Percentiles rank a stretch among this genome's conserved stretches.
Evolutionary conservation across 305 asterid species (phyloP).

Genomic region (Solanum hybrid): DNA sequence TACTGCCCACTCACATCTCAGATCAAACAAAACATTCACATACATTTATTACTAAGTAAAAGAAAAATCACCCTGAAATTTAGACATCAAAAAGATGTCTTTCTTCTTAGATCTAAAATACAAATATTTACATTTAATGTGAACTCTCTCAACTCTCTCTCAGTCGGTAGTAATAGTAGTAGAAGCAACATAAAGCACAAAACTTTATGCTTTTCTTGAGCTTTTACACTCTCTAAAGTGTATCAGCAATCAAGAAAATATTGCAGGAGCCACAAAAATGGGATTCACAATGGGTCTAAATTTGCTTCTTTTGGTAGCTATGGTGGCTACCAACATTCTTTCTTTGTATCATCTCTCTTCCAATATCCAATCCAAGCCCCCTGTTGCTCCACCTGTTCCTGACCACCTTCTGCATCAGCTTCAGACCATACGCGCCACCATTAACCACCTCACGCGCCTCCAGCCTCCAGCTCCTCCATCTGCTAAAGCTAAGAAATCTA

Average conservation of each 20-base stretch:
- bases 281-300: slow-evolving; percentile 89
- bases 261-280: slow-evolving; percentile 18
- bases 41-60: background rate
- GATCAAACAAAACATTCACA: background rate
- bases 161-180: background rate
- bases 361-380: slow-evolving; percentile 52
- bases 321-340: slow-evolving; percentile 97
- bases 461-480: slow-evolving; percentile 34
- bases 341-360: slow-evolving; percentile 97
- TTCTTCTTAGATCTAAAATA: background rate
- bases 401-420: slow-evolving; percentile 92
- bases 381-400: slow-evolving; percentile 56
- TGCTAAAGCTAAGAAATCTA: slow-evolving; percentile 12
- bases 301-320: slow-evolving; percentile 70
- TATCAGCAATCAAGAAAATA: slow-evolving; percentile 1
- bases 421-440: slow-evolving; percentile 92
- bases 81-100: background rate
- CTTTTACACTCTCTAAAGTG: slow-evolving; percentile 3
- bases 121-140: background rate
- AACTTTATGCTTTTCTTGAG: background rate
- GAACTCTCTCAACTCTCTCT: background rate
- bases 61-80: background rate
- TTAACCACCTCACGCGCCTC: slow-evolving; percentile 78
- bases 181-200: background rate
- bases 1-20: background rate